Conservation (phyloP, 2,329 filamentous ascomycete genomes). For the Penicillium sp. region DNA sequence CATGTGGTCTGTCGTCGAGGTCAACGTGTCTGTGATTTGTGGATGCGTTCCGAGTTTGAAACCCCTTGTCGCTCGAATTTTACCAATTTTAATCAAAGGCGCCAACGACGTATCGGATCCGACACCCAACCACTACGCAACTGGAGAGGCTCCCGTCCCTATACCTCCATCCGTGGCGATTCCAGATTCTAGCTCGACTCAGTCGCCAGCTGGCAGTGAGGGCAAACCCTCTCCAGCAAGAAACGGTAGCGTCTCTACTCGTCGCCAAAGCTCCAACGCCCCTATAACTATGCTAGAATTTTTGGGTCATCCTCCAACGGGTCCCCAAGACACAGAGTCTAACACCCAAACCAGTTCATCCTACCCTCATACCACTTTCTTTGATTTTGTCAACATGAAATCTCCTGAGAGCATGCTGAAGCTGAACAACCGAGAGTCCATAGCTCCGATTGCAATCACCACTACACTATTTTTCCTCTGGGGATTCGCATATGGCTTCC, state of each 20-base stretch:
- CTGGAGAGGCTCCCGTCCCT: constrained; percentile 9
- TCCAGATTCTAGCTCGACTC: neutral
- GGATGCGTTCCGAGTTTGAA: constrained; percentile 92
- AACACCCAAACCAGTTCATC: constrained; percentile 40
- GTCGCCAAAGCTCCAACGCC: constrained; percentile 2
- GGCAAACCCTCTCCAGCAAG: constrained; percentile 21
- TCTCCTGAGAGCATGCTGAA: constrained; percentile 59
- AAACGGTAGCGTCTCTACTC: constrained; percentile 10
- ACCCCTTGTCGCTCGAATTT: constrained; percentile 68
- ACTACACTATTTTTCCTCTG: constrained; percentile 83
- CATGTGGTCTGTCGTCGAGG: constrained; percentile 93
- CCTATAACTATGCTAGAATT: constrained; percentile 52
- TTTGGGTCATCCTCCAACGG: constrained; percentile 50
- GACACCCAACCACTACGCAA: constrained; percentile 7
- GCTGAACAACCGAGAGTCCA: constrained; percentile 56
- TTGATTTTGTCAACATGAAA: constrained; percentile 63
- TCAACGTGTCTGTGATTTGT: constrained; percentile 85
- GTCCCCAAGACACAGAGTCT: constrained; percentile 29
- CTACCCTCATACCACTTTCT: constrained; percentile 50
- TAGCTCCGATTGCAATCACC: constrained; percentile 62
- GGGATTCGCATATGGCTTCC: constrained; percentile 85
- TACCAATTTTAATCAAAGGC: constrained; percentile 58
- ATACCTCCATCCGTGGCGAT: constrained; percentile 11
- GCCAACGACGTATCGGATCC: constrained; percentile 28
- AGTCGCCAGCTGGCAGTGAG: constrained; percentile 10